Evolutionary conservation across 768 basidiomycete genomes (phyloP), one percentile per base, ranked within the genome.

Genomic region (Rickenella mellea): DNA sequence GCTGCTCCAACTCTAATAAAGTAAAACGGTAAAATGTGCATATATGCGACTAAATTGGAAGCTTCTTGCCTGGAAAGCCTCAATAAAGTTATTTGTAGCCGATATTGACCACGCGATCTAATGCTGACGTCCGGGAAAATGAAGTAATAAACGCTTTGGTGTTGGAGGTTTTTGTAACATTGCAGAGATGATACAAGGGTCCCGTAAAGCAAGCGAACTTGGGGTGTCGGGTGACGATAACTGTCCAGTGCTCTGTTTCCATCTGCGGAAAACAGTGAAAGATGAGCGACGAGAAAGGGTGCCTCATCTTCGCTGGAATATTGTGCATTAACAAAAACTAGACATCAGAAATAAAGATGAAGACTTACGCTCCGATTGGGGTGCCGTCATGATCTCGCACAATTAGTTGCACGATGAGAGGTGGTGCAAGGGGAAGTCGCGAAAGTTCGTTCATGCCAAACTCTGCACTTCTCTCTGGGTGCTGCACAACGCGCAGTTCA

Each of bases 41-140:
- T 48, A 41, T 39, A 32, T 48, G 39, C 44, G 27, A 40, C 37
- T 49, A 42, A 24, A 36, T 47, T 48, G 45, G 19, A 33, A 35
- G 44, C 26, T 35, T 67, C 80, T 73, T 66, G 80, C 90, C 75
- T 77, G 51, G 80, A 80, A 53, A 87, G 74, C 55, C 75, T 73
- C 60, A 87, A 68, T 40, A 93, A 69, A 39, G 74, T 79, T 42
- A 90, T 71, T 40, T 78, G 75, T 42, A 93, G 69, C 54, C 78
- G 75, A 63, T 81, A 96, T 14, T 69, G 73, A 6, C 91, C 91
- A 20, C 75, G 69, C 66, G 74, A 74, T 14, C 87, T 75, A 43
- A 94, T 77, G 57, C 87, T 89, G 52, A 88, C 87, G 60, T 96
- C 91, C 6, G 91, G 82, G 54, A 93, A 96, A 41, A 91, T 63